Evolutionary conservation across 1,284 basidiomycete species (phyloP).

Genomic region (Psilocybe mexicana): DNA sequence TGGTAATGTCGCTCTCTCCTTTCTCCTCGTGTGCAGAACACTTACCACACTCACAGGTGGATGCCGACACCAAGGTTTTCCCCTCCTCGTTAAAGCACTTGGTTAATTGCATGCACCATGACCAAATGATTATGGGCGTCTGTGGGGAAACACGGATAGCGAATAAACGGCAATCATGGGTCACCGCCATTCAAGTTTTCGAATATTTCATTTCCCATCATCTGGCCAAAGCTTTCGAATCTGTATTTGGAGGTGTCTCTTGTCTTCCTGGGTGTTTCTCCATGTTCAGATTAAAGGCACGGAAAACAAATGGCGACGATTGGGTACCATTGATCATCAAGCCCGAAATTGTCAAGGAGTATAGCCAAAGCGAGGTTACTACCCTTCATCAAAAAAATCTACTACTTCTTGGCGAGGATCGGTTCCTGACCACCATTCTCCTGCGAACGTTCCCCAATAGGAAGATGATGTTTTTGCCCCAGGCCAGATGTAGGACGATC

Average conservation of each 20-base stretch:
- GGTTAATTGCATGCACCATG: constrained; percentile 98
- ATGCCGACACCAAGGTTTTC: constrained; percentile 95
- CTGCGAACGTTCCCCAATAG: constrained; percentile 96
- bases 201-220: constrained; percentile 99
- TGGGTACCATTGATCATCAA: constrained; percentile 98
- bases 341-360: constrained; percentile 96
- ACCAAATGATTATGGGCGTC: constrained; percentile 98
- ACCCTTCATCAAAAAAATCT: constrained; percentile 99
- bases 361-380: constrained; percentile 91
- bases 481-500: constrained; percentile 93
- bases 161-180: constrained; percentile 98
- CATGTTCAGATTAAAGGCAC: constrained; percentile 97
- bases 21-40: constrained; percentile 22
- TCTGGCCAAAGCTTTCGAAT: constrained; percentile 97
- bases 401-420: constrained; percentile 95
- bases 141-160: constrained; percentile 99
- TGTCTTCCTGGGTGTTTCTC: constrained; percentile 99
- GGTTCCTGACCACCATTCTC: constrained; percentile 94
- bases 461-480: constrained; percentile 99
- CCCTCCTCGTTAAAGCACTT: constrained; percentile 84
- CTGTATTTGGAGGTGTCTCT: constrained; percentile 98
- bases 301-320: constrained; percentile 85
- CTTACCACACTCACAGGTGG: constrained; percentile 62
- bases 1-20: constrained; percentile 61
- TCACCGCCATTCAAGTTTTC: constrained; percentile 97